Conservation (phyloP, 1,139 yeast genomes). For the Candida frijolesensis region DNA sequence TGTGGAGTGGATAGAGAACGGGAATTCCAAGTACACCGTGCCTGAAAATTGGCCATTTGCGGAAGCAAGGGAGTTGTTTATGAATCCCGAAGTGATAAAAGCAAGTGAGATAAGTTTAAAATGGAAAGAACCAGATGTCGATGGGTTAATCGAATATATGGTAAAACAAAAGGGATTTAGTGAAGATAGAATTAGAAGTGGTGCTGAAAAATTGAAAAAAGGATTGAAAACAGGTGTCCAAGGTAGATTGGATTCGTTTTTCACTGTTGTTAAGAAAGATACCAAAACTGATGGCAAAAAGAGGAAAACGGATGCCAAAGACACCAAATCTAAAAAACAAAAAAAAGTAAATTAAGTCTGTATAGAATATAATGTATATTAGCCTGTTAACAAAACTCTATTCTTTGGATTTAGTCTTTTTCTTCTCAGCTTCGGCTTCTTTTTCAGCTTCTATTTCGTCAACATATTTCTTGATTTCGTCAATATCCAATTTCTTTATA, state of each 20-base stretch:
- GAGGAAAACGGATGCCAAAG: constrained; percentile 24
- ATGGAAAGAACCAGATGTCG: constrained; percentile 81
- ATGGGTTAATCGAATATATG: constrained; percentile 70
- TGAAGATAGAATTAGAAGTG: constrained; percentile 87
- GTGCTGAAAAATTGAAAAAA: constrained; percentile 82
- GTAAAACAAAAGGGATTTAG: constrained; percentile 82
- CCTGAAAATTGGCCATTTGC: constrained; percentile 96
- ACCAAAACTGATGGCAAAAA: constrained; percentile 28
- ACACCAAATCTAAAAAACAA: constrained; percentile 21
- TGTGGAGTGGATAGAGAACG: constrained; percentile 59
- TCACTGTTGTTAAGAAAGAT: constrained; percentile 66
- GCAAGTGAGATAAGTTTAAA: constrained; percentile 66
- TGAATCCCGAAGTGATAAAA: constrained; percentile 74
- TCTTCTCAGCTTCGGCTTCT: constrained; percentile 86
- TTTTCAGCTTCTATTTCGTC: constrained; percentile 88
- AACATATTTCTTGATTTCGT: constrained; percentile 75
- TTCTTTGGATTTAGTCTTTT: constrained; percentile 54
- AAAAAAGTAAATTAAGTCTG: constrained; percentile 12
- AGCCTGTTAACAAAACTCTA: constrained; percentile 5
- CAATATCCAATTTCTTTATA: constrained; percentile 60
- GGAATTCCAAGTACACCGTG: constrained; percentile 69
- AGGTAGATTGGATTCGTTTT: constrained; percentile 91
- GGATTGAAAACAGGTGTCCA: constrained; percentile 86
- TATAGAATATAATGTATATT: not conserved
- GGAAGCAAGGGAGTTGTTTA: constrained; percentile 82